These are phyloP conservation scores for Dryadomyces sulphureus DNA, from an alignment of 2,329 filamentous ascomycete species.

Conservation along the genomic window DNA sequence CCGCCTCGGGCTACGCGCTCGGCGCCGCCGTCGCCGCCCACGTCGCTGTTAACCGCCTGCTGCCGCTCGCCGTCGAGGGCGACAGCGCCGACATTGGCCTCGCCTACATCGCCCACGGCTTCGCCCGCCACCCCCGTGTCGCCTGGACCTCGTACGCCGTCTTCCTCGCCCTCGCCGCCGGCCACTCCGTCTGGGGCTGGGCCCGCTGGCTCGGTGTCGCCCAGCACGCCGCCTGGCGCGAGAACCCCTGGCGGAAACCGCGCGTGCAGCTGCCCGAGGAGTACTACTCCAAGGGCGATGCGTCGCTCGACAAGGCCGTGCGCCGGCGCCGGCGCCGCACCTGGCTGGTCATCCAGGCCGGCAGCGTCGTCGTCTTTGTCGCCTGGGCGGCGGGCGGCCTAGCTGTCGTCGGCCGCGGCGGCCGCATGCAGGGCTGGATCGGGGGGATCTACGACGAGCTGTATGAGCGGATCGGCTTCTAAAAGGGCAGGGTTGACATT, in stretches of 20 bases:
- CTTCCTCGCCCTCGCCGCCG: conserved; percentile 52
- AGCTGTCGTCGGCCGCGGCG: conserved; percentile 61
- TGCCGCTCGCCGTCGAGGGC: conserved; percentile 65
- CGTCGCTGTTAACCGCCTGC: conserved; percentile 56
- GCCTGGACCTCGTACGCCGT: conserved; percentile 56
- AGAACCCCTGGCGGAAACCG: conserved; percentile 17
- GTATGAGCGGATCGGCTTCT: conserved; percentile 20
- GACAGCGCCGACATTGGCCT: conserved; percentile 77
- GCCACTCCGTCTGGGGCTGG: conserved; percentile 72
- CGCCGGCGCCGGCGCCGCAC: conserved; percentile 37
- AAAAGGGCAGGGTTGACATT: conserved; percentile 7
- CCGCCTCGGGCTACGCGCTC: conserved; percentile 58
- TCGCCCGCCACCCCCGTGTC: conserved; percentile 52
- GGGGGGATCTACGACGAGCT: conserved; percentile 66
- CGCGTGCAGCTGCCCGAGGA: neutral
- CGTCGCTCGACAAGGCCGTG: conserved; percentile 28
- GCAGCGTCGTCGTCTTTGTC: conserved; percentile 39
- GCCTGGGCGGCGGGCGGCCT: conserved; percentile 76
- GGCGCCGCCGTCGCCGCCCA: conserved; percentile 54
- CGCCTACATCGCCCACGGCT: conserved; percentile 72
- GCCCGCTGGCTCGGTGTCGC: conserved; percentile 65
- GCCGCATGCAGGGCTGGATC: conserved; percentile 61
- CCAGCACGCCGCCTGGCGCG: conserved; percentile 37
- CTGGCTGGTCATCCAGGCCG: conserved; percentile 58
- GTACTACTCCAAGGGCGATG: conserved; percentile 19